Base-by-base conservation (phyloP, 805 yeast species). In the Danielia oregonensis region DNA sequence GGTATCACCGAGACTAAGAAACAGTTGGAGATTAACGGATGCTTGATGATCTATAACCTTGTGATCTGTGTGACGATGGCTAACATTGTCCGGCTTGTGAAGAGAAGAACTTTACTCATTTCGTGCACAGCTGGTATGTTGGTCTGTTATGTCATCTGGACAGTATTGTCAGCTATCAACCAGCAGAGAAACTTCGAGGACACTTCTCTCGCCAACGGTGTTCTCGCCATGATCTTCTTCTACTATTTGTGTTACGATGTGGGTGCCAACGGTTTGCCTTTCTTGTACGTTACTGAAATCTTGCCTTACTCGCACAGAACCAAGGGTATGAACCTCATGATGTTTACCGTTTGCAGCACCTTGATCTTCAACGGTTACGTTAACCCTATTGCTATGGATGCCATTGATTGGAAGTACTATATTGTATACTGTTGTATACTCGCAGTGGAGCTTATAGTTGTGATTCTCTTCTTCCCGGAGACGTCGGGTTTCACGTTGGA, bases 1-100 rank as follows among this genome's bases (percentile, higher is more conserved):
- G 80, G 82, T 39, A 70, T 76, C 46, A 71, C 72, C 30, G 62
- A 60, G n/a, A 34, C 37, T 8, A 39, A 34, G 27, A 34, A 13
- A 22, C 76, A 75, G 53, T 63, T 74, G 36, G 51, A 68, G 33
- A 65, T 74, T 49, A 75, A 76, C 50, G 79, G 74, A 36, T 68
- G 70, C 39, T 63, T 43, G 39, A 43, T 43, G 47, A 43, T 43
- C 14, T 43, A 43, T 33, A 42, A 72, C 58, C 65, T 66, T 44
- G 59, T 55, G 15, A 42, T 57, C 33, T 49, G 64, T 7, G 29
- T 39, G 25, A 32, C 36, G 8, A 23, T 40, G 33, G 55, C 62
- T 17, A 40, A 54, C 33, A 41, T 53, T 24, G 33, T 46, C n/a
- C 44, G 45, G 19, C 23, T 34, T 15, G 51, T 65, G 36, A 63